phyloP scores from a whole-genome alignment of 306 rosid genomes.

The Gleditsia sinensis region DNA sequence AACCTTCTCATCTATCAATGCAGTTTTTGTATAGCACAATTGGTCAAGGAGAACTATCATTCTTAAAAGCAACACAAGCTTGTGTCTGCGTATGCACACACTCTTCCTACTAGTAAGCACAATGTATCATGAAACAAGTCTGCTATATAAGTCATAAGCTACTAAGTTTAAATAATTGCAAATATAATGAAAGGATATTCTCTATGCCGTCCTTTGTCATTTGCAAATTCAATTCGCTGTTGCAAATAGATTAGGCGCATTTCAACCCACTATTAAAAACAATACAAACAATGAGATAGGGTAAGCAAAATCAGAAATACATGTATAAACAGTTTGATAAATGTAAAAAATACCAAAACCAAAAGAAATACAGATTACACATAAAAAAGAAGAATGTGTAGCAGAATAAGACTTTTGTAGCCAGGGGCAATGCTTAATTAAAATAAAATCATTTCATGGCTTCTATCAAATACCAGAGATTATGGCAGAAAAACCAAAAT shows the following conservation, averaged over 20 bases:
- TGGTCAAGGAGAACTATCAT: constrained; percentile 38
- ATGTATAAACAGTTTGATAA: background rate
- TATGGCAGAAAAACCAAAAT: background rate
- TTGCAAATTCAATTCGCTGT: constrained; percentile 39
- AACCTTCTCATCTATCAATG: constrained; percentile 37
- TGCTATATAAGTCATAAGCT: background rate
- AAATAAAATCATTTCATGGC: background rate
- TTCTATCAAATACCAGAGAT: background rate
- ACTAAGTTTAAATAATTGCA: constrained; percentile 10
- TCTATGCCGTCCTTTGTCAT: constrained; percentile 31
- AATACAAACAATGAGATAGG: constrained; percentile 1
- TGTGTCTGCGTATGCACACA: no score
- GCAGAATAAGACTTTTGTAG: background rate
- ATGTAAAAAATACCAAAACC: background rate
- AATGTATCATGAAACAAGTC: background rate
- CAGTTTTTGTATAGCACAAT: constrained; percentile 36
- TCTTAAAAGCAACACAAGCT: background rate
- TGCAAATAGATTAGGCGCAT: constrained; percentile 32
- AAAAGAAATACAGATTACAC: background rate
- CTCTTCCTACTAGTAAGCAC: background rate
- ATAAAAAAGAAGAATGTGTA: background rate
- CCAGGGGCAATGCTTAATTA: background rate
- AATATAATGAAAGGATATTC: constrained; percentile 45
- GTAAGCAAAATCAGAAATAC: background rate
- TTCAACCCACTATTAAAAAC: constrained; percentile 35